A percentile compares a stretch with the other conserved stretches of the same genome.
phyloP scores from a whole-genome alignment of 768 basidiomycete genomes.

The Suillus luteus region DNA sequence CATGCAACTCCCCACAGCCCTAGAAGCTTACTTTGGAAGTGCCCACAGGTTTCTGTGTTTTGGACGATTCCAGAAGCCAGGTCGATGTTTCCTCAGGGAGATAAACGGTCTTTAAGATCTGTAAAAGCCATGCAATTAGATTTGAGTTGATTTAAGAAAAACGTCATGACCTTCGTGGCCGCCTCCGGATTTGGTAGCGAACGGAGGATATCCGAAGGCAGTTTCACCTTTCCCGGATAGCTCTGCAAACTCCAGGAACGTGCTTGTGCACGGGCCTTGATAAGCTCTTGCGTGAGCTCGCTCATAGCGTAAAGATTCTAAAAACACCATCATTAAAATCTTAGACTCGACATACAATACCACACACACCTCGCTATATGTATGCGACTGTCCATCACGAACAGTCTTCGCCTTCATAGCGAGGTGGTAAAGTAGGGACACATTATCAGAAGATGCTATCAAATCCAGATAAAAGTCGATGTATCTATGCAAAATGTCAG shows the following conservation, averaged over 20 bases:
- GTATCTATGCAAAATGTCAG: slow-evolving; percentile 56
- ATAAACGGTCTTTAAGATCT: slow-evolving; percentile 73
- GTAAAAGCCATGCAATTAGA: slow-evolving; percentile 8
- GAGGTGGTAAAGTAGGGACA: slow-evolving; percentile 81
- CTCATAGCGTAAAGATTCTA: slow-evolving; percentile 87
- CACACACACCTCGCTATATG: slow-evolving; percentile 69
- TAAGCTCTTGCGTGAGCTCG: slow-evolving; percentile 87
- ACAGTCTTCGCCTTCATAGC: slow-evolving; percentile 86
- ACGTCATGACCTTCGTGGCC: slow-evolving; percentile 53
- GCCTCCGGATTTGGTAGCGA: slow-evolving; percentile 67
- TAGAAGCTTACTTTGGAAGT: slow-evolving; percentile 29
- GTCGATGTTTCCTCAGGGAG: slow-evolving; percentile 58
- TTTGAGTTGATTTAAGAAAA: neutral
- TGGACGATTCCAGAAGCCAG: slow-evolving; percentile 57
- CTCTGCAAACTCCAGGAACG: slow-evolving; percentile 77
- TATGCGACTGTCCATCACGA: slow-evolving; percentile 69
- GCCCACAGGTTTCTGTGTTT: slow-evolving; percentile 37
- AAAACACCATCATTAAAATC: neutral
- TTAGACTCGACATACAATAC: neutral
- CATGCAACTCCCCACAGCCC: neutral
- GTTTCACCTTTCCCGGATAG: slow-evolving; percentile 76
- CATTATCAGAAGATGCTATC: slow-evolving; percentile 76
- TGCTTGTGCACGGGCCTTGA: slow-evolving; percentile 61
- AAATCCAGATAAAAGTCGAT: slow-evolving; percentile 85
- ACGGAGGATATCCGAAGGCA: slow-evolving; percentile 83